These are phyloP conservation scores for Lipomyces sp. DNA, from an alignment of 805 yeast genomes.

Conservation along the genomic window DNA sequence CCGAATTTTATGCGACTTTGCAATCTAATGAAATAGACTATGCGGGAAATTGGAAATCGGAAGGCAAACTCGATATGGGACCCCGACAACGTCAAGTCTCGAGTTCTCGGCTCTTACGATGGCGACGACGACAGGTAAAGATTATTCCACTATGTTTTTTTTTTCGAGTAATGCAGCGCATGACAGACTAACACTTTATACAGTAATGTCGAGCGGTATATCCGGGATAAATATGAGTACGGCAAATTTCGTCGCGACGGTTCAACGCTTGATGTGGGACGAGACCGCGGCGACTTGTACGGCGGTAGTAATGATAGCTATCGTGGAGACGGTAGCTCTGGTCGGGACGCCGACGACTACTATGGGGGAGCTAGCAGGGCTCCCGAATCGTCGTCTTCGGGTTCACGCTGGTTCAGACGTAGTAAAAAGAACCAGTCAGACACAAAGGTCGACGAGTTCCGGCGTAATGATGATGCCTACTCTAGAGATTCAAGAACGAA, in stretches of 20 bases:
- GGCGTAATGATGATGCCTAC: neutral
- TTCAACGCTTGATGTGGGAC: slow-evolving; percentile 27
- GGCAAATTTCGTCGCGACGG: slow-evolving; percentile 52
- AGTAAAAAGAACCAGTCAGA: slow-evolving; percentile 8
- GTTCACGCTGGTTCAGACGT: slow-evolving; percentile 17
- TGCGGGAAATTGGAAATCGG: slow-evolving; percentile 55
- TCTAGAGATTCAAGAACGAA: neutral
- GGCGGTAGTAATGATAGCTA: slow-evolving; percentile 2
- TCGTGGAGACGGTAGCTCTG: neutral
- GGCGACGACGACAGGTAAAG: slow-evolving; percentile 48
- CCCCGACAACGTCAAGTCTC: slow-evolving; percentile 59
- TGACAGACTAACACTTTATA: neutral
- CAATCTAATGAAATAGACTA: slow-evolving; percentile 27
- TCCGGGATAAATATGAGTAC: slow-evolving; percentile 65
- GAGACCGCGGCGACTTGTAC: neutral
- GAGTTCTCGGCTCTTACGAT: slow-evolving; percentile 65
- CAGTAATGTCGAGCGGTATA: slow-evolving; percentile 50
- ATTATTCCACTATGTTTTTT: too few species aligned
- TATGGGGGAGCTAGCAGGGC: neutral
- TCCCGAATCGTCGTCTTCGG: slow-evolving; percentile 3
- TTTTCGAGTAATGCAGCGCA: neutral
- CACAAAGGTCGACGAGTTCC: slow-evolving; percentile 1
- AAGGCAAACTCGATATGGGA: slow-evolving; percentile 64
- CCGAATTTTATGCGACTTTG: too few species aligned
- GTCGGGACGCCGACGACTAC: neutral